A percentile compares a stretch with the other conserved stretches of the same genome.
Conservation (phyloP, 2,329 filamentous ascomycete species). For the Cladosporium cucumerinum region DNA sequence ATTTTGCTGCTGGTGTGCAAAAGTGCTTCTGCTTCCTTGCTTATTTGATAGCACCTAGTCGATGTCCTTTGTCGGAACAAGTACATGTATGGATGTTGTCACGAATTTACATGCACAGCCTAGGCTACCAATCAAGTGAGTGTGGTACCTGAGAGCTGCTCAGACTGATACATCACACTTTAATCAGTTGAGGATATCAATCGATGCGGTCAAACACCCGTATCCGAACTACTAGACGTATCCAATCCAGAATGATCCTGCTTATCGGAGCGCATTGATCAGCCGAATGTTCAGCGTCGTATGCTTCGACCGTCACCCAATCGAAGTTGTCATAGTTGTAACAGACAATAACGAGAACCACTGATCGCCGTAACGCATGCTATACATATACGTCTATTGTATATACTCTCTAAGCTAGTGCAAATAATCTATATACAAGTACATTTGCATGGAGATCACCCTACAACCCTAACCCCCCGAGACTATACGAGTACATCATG, state of each 20-base stretch:
- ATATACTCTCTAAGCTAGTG: neutral
- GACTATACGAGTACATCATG: neutral
- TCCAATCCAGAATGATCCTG: neutral
- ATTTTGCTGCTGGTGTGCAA: neutral
- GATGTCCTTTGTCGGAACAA: neutral
- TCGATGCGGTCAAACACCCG: no score
- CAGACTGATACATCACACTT: neutral
- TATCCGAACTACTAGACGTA: no score
- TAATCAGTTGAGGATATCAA: neutral
- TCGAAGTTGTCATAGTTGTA: no score
- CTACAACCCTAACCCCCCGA: neutral
- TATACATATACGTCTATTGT: no score
- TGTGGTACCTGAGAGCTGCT: no score
- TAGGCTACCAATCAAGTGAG: neutral
- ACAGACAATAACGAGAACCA: no score
- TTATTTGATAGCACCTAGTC: neutral
- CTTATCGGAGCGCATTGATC: no score
- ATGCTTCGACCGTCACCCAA: no score
- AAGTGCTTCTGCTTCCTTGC: neutral
- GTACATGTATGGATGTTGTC: neutral
- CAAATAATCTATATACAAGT: neutral
- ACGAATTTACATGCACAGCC: neutral
- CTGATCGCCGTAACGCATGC: no score
- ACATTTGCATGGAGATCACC: neutral
- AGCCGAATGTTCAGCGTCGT: no score